A percentile compares a stretch with the other conserved stretches of the same genome.
Conservation (phyloP, 768 basidiomycete genomes). For the Agrocybe praecox region DNA sequence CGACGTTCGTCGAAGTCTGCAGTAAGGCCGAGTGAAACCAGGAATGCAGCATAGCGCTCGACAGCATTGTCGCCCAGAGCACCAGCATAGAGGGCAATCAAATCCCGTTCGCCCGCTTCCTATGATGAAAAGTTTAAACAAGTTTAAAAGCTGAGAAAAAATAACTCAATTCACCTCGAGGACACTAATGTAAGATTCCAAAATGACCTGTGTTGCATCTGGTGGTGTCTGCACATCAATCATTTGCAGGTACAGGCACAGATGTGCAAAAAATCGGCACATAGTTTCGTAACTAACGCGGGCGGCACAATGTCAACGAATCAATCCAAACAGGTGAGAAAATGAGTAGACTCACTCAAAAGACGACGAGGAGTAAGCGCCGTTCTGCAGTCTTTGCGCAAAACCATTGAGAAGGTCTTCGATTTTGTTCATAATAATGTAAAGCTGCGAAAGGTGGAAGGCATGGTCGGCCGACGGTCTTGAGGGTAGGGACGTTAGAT, state of each 20-base stretch:
- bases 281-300: slow-evolving; percentile 63
- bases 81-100: slow-evolving; percentile 94
- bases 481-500: slow-evolving; percentile 4
- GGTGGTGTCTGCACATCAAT: slow-evolving; percentile 77
- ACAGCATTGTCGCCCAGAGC: slow-evolving; percentile 90
- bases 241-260: slow-evolving; percentile 86
- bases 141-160: background rate
- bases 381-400: slow-evolving; percentile 55
- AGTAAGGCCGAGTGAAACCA: slow-evolving; percentile 72
- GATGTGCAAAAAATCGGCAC: slow-evolving; percentile 91
- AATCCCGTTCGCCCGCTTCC: slow-evolving; percentile 76
- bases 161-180: slow-evolving; percentile 64
- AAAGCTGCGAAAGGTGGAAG: slow-evolving; percentile 81
- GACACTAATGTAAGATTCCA: slow-evolving; percentile 87
- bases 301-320: background rate
- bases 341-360: slow-evolving; percentile 51
- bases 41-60: slow-evolving; percentile 89
- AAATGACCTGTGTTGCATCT: slow-evolving; percentile 73
- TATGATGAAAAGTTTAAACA: slow-evolving; percentile 24
- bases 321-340: background rate
- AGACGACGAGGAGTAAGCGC: slow-evolving; percentile 46
- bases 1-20: slow-evolving; percentile 67
- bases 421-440: slow-evolving; percentile 74
- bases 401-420: slow-evolving; percentile 71
- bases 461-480: slow-evolving; percentile 71